phyloP scores from a whole-genome alignment of 2,329 filamentous ascomycete genomes.

The Claviceps paspali region DNA sequence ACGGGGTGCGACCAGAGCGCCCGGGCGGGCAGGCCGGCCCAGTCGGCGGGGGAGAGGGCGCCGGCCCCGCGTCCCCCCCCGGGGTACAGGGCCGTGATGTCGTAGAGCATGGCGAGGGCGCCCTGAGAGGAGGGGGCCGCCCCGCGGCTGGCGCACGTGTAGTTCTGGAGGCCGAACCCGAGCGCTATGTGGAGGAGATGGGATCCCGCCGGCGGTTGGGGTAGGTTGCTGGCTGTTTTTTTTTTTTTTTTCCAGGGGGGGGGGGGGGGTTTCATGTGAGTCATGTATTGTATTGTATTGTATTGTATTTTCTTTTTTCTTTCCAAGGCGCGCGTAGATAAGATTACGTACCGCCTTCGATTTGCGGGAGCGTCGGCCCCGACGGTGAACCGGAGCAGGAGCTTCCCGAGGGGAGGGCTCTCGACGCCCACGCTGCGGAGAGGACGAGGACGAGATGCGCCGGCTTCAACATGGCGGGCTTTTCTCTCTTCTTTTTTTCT shows the following conservation, averaged over 20 bases:
- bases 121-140: conserved; percentile 27
- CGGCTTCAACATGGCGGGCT: too few species aligned
- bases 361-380: not conserved
- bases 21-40: conserved; percentile 23
- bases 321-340: too few species aligned
- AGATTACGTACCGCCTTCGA: conserved; percentile 3
- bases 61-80: too few species aligned
- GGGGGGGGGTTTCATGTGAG: too few species aligned
- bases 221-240: conserved; percentile 25
- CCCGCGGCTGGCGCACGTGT: conserved; percentile 36
- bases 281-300: too few species aligned
- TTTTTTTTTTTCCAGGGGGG: not conserved
- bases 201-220: conserved; percentile 22
- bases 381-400: too few species aligned
- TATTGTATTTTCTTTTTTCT: not conserved
- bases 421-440: conserved; percentile 17
- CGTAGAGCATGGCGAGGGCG: conserved; percentile 46
- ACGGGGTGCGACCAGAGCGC: conserved; percentile 26
- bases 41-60: conserved; percentile 24
- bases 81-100: conserved; percentile 37
- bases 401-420: conserved; percentile 15
- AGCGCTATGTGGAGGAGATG: conserved; percentile 40
- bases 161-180: conserved; percentile 54
- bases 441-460: conserved; percentile 19
- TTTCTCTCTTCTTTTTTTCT: not conserved